These are phyloP conservation scores for Botrytis porri DNA, from an alignment of 2,329 filamentous ascomycete genomes.

Conservation along the genomic window DNA sequence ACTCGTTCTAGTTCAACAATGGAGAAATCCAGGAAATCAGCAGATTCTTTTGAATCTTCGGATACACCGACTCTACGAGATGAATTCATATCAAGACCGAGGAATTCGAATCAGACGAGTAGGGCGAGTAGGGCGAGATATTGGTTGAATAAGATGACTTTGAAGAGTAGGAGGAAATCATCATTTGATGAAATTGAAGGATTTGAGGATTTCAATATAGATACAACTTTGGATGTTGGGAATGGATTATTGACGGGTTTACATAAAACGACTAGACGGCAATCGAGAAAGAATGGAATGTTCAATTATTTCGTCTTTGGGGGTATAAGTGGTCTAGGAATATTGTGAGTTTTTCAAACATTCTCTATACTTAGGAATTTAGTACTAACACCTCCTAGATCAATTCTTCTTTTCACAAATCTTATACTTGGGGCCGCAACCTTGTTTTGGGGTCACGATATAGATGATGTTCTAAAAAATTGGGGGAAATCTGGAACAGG, in stretches of 20 bases:
- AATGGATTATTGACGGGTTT: slow-evolving; percentile 21
- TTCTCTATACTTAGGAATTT: neutral
- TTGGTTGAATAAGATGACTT: slow-evolving; percentile 15
- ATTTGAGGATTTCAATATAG: neutral
- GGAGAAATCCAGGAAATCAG: neutral
- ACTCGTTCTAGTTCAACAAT: neutral
- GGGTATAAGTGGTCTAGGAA: slow-evolving; percentile 39
- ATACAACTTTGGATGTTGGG: neutral
- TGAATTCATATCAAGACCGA: slow-evolving; percentile 17
- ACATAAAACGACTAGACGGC: slow-evolving; percentile 14
- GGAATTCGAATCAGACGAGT: slow-evolving; percentile 19
- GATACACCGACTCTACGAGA: slow-evolving; percentile 22
- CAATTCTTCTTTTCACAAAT: slow-evolving; percentile 38
- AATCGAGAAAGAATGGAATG: slow-evolving; percentile 26
- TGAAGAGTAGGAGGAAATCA: slow-evolving; percentile 7
- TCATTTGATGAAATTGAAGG: slow-evolving; percentile 4
- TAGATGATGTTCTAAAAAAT: slow-evolving; percentile 36
- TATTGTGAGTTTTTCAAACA: slow-evolving; percentile 38
- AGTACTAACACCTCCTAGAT: slow-evolving; percentile 29
- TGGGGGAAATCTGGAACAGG: slow-evolving; percentile 42
- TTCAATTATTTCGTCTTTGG: slow-evolving; percentile 39
- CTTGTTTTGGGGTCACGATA: slow-evolving; percentile 35
- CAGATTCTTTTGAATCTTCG: slow-evolving; percentile 20
- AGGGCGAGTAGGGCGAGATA: slow-evolving; percentile 23
- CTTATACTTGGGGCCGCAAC: slow-evolving; percentile 37